Conservation (phyloP, 2,329 filamentous ascomycete genomes). For the Arthrobotrys iridis region DNA sequence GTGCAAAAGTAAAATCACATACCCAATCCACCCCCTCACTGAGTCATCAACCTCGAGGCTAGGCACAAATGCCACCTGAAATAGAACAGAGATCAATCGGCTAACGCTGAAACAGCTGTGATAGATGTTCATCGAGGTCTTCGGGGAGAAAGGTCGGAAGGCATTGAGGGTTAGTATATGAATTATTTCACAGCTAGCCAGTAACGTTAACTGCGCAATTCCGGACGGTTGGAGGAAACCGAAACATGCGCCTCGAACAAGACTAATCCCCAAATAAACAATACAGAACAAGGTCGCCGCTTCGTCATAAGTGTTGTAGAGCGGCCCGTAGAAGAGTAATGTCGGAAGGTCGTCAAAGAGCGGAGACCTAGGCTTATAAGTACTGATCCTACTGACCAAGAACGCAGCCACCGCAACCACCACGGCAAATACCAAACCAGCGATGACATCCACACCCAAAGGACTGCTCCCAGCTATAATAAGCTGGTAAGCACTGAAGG, state of each 20-base stretch:
- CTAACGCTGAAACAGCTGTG: constrained; percentile 84
- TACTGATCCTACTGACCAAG: constrained; percentile 78
- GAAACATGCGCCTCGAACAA: constrained; percentile 87
- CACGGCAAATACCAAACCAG: constrained; percentile 69
- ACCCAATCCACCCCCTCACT: constrained; percentile 92
- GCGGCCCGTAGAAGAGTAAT: constrained; percentile 85
- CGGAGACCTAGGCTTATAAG: constrained; percentile 55
- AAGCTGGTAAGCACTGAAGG: constrained; percentile 90
- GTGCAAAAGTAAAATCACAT: constrained; percentile 87
- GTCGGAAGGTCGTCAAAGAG: constrained; percentile 94
- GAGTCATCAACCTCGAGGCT: constrained; percentile 80
- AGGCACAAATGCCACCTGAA: constrained; percentile 86
- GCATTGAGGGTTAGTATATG: constrained; percentile 86
- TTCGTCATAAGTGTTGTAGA: constrained; percentile 98
- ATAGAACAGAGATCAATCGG: constrained; percentile 77
- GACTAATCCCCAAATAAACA: constrained; percentile 83
- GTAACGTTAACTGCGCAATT: constrained; percentile 88
- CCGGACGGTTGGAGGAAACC: constrained; percentile 92
- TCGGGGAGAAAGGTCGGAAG: constrained; percentile 86
- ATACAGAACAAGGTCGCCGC: constrained; percentile 89
- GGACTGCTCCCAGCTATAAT: constrained; percentile 77
- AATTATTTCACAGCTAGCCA: constrained; percentile 94
- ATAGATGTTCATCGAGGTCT: constrained; percentile 97
- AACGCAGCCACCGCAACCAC: constrained; percentile 77
- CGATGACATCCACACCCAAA: constrained; percentile 74